Conservation (phyloP, 2,329 filamentous ascomycete genomes). For the Cladosporium oxysporum region DNA sequence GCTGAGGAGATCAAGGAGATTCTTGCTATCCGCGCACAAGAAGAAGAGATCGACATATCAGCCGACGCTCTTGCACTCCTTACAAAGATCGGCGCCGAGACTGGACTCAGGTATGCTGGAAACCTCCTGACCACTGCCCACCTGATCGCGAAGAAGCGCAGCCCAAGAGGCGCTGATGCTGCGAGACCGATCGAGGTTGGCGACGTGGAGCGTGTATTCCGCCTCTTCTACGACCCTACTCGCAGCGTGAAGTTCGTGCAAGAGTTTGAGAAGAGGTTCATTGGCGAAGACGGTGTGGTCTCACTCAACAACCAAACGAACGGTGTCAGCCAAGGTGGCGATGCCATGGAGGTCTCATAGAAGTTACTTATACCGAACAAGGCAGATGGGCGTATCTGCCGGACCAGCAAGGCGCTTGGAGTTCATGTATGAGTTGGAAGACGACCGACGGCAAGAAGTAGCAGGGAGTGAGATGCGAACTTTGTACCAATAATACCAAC, state of each 20-base stretch:
- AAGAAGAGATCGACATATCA: constrained; percentile 92
- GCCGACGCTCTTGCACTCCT: constrained; percentile 88
- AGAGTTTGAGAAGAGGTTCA: constrained; percentile 89
- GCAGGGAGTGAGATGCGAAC: background rate
- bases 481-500: constrained; percentile 14
- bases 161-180: constrained; percentile 65
- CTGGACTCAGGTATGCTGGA: constrained; percentile 91
- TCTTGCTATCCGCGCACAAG: constrained; percentile 84
- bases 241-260: constrained; percentile 88
- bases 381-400: constrained; percentile 5
- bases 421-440: constrained; percentile 4
- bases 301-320: constrained; percentile 59
- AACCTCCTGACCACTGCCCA: constrained; percentile 96
- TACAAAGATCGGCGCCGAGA: constrained; percentile 93
- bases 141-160: constrained; percentile 79
- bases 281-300: constrained; percentile 81
- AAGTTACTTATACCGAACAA: background rate
- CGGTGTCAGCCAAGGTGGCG: constrained; percentile 46
- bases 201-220: constrained; percentile 91
- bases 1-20: constrained; percentile 89
- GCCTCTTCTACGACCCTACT: constrained; percentile 86
- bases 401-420: constrained; percentile 14
- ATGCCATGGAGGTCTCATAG: constrained; percentile 69
- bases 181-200: constrained; percentile 64
- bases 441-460: background rate